These are phyloP conservation scores for Xenosphaeropsis pyriputrescens DNA, from an alignment of 2,329 filamentous ascomycete species.

Conservation along the genomic window DNA sequence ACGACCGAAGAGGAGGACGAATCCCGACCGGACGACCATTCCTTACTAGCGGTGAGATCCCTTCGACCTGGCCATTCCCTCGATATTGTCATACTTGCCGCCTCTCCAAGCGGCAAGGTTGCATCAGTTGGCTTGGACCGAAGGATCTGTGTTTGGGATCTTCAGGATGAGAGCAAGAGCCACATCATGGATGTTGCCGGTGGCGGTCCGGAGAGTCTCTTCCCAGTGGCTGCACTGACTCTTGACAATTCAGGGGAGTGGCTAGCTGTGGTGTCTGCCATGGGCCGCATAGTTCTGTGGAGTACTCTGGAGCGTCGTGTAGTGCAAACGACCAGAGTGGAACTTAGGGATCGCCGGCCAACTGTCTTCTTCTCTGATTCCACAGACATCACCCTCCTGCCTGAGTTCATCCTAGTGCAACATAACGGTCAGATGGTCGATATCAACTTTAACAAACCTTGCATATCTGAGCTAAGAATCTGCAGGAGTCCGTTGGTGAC, in stretches of 20 bases:
- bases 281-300: slow-evolving; percentile 46
- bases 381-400: slow-evolving; percentile 19
- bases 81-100: slow-evolving; percentile 51
- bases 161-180: slow-evolving; percentile 24
- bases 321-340: slow-evolving; percentile 36
- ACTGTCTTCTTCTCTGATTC: slow-evolving; percentile 49
- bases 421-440: slow-evolving; percentile 50
- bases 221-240: slow-evolving; percentile 46
- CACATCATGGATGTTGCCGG: slow-evolving; percentile 21
- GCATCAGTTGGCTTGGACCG: slow-evolving; percentile 60
- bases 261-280: slow-evolving; percentile 49
- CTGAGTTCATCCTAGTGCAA: slow-evolving; percentile 44
- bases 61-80: slow-evolving; percentile 49
- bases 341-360: slow-evolving; percentile 41
- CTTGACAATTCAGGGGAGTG: slow-evolving; percentile 50
- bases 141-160: slow-evolving; percentile 50
- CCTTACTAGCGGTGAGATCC: slow-evolving; percentile 43
- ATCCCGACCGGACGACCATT: slow-evolving; percentile 25
- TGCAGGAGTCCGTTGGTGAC: slow-evolving; percentile 33
- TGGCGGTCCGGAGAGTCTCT: slow-evolving; percentile 24
- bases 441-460: slow-evolving; percentile 28
- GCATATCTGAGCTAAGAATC: slow-evolving; percentile 28
- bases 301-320: slow-evolving; percentile 40
- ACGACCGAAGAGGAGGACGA: slow-evolving; percentile 29
- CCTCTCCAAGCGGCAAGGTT: slow-evolving; percentile 48